Evolutionary conservation across 176 grass and related monocot species (phyloP), one percentile per base, ranked within the genome.

Genomic region (Musa acuminata): DNA sequence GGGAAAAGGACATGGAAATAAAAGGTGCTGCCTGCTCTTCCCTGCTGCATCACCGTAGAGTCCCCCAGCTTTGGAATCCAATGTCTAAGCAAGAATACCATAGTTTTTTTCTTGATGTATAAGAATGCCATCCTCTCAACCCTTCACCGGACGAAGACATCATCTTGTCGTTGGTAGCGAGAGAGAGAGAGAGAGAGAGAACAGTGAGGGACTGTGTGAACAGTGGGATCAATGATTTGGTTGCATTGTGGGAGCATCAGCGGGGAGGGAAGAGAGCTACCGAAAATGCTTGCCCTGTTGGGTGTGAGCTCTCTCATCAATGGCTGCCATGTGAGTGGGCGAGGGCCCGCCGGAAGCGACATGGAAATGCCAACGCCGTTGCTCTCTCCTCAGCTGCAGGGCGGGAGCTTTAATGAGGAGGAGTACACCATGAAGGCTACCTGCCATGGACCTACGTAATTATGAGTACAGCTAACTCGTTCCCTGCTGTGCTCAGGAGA

Each of bases 161-260:
- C 35, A 6, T 43, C 35, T 43, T 6, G 4, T 43, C 35, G 35
- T 43, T 43, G 35, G 35, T 6, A 43, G 11, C 27, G 22, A 65
- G 23, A 13, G 11, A 26, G 21, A 13, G 19, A 23, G 62, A 64
- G 62, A 64, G 62, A 12, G 20, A 25, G 9, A 11, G n/a, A 23
- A 22, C 22, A 63, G 21, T 3, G 62, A 25, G 8, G 19, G 2
- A 21, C 26, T n/a, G 17, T 8, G 14, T 19, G 9, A 51, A n/a
- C 27, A 50, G 67, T 70, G 67, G 19, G 48, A 50, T 51, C 13
- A 51, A 50, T 70, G 19, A 70, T 70, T 70, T 70, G 67, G 17
- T 43, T 50, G 20, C 17, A 20, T 51, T 67, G 24, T 67, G 25
- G 8, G 1, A 35, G 64, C 64, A 14, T 3, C 26, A 11, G 19